A percentile compares a stretch with the other conserved stretches of the same genome.
Evolutionary conservation across 1,284 basidiomycete genomes (phyloP).

Genomic region (Flammula alnicola): DNA sequence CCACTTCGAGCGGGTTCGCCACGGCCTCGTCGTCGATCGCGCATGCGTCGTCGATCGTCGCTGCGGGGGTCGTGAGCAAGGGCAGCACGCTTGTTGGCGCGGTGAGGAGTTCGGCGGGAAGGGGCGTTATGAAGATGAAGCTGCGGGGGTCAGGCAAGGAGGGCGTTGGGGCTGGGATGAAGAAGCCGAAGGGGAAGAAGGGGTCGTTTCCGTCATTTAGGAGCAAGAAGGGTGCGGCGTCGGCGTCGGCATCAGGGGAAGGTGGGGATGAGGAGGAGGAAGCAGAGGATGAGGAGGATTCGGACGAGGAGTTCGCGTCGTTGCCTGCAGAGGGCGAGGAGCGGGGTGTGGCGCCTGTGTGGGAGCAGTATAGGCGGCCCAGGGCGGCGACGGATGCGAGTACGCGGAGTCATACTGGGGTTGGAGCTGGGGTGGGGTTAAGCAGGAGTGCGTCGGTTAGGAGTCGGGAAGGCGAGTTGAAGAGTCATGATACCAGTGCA

Average conservation of each 20-base stretch:
- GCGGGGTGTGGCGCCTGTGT: slow-evolving; percentile 16
- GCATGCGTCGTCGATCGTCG: slow-evolving; percentile 3
- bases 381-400: slow-evolving; percentile 19
- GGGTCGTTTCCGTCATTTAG: slow-evolving; percentile 9
- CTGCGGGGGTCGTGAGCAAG: slow-evolving; percentile 10
- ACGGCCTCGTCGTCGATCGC: slow-evolving; percentile 5
- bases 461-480: background rate
- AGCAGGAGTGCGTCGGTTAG: slow-evolving; percentile 3
- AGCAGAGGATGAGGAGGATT: slow-evolving; percentile 14
- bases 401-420: background rate
- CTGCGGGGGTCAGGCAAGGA: slow-evolving; percentile 5
- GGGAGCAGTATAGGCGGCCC: slow-evolving; percentile 23
- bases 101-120: slow-evolving; percentile 8
- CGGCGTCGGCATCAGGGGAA: slow-evolving; percentile 4
- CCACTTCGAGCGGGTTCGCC: background rate
- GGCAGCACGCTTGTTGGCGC: slow-evolving; percentile 17
- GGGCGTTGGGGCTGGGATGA: slow-evolving; percentile 3
- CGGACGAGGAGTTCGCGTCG: slow-evolving; percentile 27
- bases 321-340: slow-evolving; percentile 14
- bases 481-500: no score
- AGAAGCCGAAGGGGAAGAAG: slow-evolving; percentile 1
- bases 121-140: slow-evolving; percentile 15
- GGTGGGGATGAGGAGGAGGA: slow-evolving; percentile 1
- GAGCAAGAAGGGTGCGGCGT: background rate
- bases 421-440: background rate